phyloP scores from a whole-genome alignment of 1,284 basidiomycete genomes.

The Rhodotorula sp. region DNA sequence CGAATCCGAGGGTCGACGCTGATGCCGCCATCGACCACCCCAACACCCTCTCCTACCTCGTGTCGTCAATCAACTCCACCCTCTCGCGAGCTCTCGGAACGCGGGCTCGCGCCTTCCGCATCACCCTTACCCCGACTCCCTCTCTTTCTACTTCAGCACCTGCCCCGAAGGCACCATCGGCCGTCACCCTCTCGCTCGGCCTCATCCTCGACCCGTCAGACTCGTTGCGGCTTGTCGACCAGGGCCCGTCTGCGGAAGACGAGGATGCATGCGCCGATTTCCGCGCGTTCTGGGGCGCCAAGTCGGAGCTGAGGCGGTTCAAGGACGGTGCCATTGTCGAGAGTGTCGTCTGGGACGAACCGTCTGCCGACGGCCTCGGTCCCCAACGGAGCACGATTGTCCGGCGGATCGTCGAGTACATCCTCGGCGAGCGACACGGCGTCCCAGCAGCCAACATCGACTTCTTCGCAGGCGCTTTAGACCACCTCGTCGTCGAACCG shows the following conservation, averaged over 20 bases:
- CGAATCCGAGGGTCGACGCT: constrained; percentile 40
- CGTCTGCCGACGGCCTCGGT: constrained; percentile 58
- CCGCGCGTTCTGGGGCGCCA: constrained; percentile 84
- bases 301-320: constrained; percentile 92
- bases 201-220: constrained; percentile 67
- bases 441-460: constrained; percentile 56
- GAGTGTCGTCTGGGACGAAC: constrained; percentile 81
- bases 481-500: constrained; percentile 60
- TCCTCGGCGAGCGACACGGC: constrained; percentile 72
- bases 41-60: constrained; percentile 44
- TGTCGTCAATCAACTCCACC: constrained; percentile 58
- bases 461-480: constrained; percentile 60
- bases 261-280: constrained; percentile 60
- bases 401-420: constrained; percentile 66
- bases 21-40: constrained; percentile 34
- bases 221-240: constrained; percentile 79
- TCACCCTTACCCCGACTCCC: constrained; percentile 14
- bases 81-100: constrained; percentile 65
- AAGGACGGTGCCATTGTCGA: constrained; percentile 91
- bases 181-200: constrained; percentile 59
- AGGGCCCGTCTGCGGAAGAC: constrained; percentile 72
- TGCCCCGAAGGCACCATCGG: constrained; percentile 51
- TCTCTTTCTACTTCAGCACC: background rate
- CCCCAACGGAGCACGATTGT: constrained; percentile 71
- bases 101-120: constrained; percentile 33